Evolutionary conservation across 768 basidiomycete genomes (phyloP).

Genomic region (Dendrothele bispora): DNA sequence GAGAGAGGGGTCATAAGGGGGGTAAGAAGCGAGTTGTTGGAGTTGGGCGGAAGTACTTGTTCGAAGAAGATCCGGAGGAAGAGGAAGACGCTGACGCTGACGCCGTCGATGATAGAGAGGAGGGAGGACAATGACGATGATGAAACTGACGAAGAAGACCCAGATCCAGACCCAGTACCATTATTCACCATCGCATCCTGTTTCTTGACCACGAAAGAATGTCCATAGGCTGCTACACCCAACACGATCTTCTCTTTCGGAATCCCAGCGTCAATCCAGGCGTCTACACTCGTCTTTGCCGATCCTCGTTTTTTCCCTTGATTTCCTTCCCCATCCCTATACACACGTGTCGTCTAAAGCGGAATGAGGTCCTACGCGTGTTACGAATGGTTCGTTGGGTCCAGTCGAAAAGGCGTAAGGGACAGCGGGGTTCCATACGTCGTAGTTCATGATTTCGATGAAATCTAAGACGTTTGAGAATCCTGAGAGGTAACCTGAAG

Average conservation of each 20-base stretch:
- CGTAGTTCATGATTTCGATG: slow-evolving; percentile 56
- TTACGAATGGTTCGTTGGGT: too few species aligned
- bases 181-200: too few species aligned
- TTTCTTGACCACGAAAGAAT: slow-evolving; percentile 61
- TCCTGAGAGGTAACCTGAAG: slow-evolving; percentile 65
- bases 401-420: too few species aligned
- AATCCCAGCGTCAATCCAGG: slow-evolving; percentile 80
- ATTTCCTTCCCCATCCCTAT: slow-evolving; percentile 55
- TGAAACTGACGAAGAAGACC: too few species aligned
- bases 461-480: slow-evolving; percentile 68
- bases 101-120: too few species aligned
- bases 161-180: slow-evolving; percentile 36
- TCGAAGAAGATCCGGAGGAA: slow-evolving; percentile 12
- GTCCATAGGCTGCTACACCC: slow-evolving; percentile 83
- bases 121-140: too few species aligned
- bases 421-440: slow-evolving; percentile 33
- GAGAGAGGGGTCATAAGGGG: slow-evolving; percentile 44
- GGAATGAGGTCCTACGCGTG: slow-evolving; percentile 81
- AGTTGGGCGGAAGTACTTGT: too few species aligned
- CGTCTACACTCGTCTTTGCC: slow-evolving; percentile 66
- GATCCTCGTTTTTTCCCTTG: slow-evolving; percentile 79
- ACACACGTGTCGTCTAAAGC: slow-evolving; percentile 82
- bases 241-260: slow-evolving; percentile 73
- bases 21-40: slow-evolving; percentile 40
- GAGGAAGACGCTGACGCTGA: too few species aligned